Conservation (phyloP, 345 rosid species). For the Melaleuca quinquenervia region DNA sequence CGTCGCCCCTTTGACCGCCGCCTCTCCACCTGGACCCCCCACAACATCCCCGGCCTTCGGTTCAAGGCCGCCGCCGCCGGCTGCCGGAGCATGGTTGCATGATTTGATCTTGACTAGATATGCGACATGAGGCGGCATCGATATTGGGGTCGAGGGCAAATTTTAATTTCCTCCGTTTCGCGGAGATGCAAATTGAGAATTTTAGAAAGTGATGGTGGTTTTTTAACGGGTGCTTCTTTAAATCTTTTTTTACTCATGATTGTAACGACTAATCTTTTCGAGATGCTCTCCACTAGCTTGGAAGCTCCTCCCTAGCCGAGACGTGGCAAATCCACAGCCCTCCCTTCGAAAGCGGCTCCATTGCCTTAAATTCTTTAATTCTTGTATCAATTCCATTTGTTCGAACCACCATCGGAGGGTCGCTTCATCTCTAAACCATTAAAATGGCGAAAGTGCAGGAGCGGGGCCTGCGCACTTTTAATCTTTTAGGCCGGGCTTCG, state of each 20-base stretch:
- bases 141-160: no score
- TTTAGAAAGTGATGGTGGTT: not conserved
- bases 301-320: not conserved
- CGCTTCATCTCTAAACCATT: not conserved
- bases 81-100: no score
- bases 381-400: not conserved
- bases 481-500: not conserved
- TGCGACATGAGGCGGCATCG: not conserved
- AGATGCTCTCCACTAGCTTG: not conserved
- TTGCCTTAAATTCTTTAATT: not conserved
- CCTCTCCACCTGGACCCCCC: not conserved
- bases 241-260: no score
- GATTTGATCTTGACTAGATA: fast-evolving
- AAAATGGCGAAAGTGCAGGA: not conserved
- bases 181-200: no score
- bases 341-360: not conserved
- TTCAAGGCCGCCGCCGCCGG: no score
- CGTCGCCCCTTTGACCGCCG: not conserved
- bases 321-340: not conserved
- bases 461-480: not conserved
- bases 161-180: no score
- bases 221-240: not conserved
- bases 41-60: no score
- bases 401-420: not conserved
- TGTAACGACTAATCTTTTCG: not conserved